Evolutionary conservation across 345 rosid genomes (phyloP), one percentile per base, ranked within the genome.

Genomic region (Tarenaya hassleriana): DNA sequence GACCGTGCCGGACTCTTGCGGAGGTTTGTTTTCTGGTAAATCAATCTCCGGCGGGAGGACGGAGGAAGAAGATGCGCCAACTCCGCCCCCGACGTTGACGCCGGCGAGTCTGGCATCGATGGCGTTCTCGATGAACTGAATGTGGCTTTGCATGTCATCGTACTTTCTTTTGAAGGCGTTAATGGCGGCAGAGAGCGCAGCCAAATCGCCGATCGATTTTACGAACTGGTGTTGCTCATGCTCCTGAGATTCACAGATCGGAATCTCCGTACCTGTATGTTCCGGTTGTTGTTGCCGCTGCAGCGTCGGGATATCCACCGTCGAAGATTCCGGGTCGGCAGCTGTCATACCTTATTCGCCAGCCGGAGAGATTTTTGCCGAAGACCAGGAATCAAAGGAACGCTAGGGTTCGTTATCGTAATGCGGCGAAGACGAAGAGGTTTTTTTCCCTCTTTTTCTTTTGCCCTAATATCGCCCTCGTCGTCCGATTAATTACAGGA

Each of bases 91-190:
- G 15, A 52, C 11, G 31, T 10, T 20, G 34, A 11, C 42, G 52
- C 24, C 52, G 18, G 49, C 56, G 63, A 67, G 71, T 42, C 63
- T 52, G 47, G 75, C 33, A 5, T 78, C 80, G 33, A 87, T 69
- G 16, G 77, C 67, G 45, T 20, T 53, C 15, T 32, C 55, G 55
- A 78, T 67, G 69, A 69, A 72, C 52, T 73, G 71, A 38, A 84
- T 69, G 53, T 84, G 94, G 4, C 67, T 61, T 11, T 58, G 68
- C 14, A 84, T 50, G 13, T 82, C 96, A 16, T 73, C 75, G 61
- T 61, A 73, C 46, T 75, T 47, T 59, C 61, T 60, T 31, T 67
- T 56, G 69, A 88, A 84, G 39, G 60, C 52, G 29, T 58, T 43
- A 7, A 79, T 58, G 15, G 75, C 73, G 16, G 75, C 12, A 13